These are phyloP conservation scores for Ophidiomyces ophidiicola DNA, from an alignment of 2,329 filamentous ascomycete species.

Conservation along the genomic window DNA sequence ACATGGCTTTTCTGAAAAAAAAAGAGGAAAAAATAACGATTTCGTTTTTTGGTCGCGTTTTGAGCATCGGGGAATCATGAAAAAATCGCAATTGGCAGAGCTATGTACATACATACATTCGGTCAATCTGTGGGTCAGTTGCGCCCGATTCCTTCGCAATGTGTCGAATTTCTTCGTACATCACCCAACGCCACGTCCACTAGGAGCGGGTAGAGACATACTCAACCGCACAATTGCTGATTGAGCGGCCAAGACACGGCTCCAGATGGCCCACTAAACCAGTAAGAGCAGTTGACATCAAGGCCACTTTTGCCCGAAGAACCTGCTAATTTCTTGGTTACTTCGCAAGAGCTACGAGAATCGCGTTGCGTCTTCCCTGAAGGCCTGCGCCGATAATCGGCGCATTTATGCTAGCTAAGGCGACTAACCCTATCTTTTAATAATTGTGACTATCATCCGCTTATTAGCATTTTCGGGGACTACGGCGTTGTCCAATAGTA, in stretches of 20 bases:
- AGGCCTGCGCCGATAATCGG: background rate
- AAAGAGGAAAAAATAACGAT: no score
- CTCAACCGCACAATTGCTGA: background rate
- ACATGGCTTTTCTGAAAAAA: no score
- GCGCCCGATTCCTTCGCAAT: constrained; percentile 1
- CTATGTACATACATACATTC: background rate
- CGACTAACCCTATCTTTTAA: constrained; percentile 22
- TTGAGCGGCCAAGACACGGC: background rate
- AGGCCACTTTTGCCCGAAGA: background rate
- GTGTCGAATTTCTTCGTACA: constrained; percentile 1
- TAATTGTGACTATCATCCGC: constrained; percentile 23
- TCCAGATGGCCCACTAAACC: background rate
- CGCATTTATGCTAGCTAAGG: background rate
- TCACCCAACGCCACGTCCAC: background rate
- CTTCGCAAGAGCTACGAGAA: background rate
- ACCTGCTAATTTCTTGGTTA: background rate
- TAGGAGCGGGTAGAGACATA: background rate
- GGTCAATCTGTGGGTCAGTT: background rate
- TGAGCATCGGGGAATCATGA: no score
- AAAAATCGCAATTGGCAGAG: no score
- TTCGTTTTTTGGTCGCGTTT: no score
- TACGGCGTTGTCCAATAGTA: background rate
- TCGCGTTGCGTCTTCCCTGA: background rate
- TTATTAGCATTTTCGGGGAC: no score
- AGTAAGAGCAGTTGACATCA: background rate